Evolutionary conservation across 106 monocot species (phyloP), one percentile per base, ranked within the genome.

Genomic region (Hemerocallis citrina): DNA sequence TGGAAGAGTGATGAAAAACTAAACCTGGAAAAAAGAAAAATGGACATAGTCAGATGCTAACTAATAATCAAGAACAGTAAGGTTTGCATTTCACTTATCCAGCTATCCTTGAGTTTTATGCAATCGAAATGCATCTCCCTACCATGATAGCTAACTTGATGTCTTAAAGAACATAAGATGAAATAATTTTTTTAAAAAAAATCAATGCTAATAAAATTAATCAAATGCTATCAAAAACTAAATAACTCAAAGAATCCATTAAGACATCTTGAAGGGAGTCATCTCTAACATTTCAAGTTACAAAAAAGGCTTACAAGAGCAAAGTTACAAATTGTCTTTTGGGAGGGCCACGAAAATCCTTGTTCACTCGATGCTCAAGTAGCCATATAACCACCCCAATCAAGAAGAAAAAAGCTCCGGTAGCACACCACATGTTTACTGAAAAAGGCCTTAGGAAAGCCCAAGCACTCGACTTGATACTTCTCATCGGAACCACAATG

Each of bases 381-480:
- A 83, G 48, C 88, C 88, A 88, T 21, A 88, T 61, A 30, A 88
- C 88, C 27, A 68, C 45, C 33, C 88, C 88, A 19, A 88, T 65
- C 19, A 88, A 38, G 16, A 88, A 36, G 63, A 83, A 88, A 51
- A 80, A 88, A n/a, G 56, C 70, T 32, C 73, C 76, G 8, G 66
- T 80, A 16, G 77, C 48, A 30, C 70, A 64, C 88, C 88, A 88
- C 88, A 88, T 79, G 44, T 37, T 55, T 14, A 77, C 17, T 0
- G 79, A 83, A 65, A 88, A 88, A 29, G 88, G 88, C 48, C 59
- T 75, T 12, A 88, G 67, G 57, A 88, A 88, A n/a, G 59, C 76
- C 88, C 88, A 88, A 35, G 70, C 67, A 65, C 49, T 71, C 41
- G 83, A 83, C 28, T 74, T 68, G 34, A 25, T 73, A 28, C 12